Percentiles rank a stretch among this genome's conserved stretches.
These are phyloP conservation scores for bread wheat (Triticum aestivum) DNA, from an alignment of 176 grass and related monocot genomes.

Conservation along the genomic window IWGSC_CS_RefSeq_v2.1 NC_057814.1:67339305-67339804, in stretches of 20 bases:
- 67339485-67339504: not conserved
- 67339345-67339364: too few species aligned
- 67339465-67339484: too few species aligned
- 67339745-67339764: not conserved
- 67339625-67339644: not conserved
- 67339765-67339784: not conserved
- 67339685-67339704: not conserved
- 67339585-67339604: not conserved
- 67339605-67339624: not conserved
- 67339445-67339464: not conserved
- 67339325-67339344: too few species aligned
- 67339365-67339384: too few species aligned
- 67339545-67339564: too few species aligned
- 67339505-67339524: not conserved
- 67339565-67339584: slow-evolving; percentile 5
- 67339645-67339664: not conserved
- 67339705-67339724: slow-evolving; percentile 9
- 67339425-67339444: not conserved
- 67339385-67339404: too few species aligned
- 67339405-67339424: not conserved
- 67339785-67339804: slow-evolving; percentile 39
- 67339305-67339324: too few species aligned
- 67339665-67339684: not conserved
- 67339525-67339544: not conserved
- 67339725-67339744: not conserved